Evolutionary conservation across 2,329 filamentous ascomycete genomes (phyloP), one percentile per base, ranked within the genome.

Genomic region (Aspergillus sp.): DNA sequence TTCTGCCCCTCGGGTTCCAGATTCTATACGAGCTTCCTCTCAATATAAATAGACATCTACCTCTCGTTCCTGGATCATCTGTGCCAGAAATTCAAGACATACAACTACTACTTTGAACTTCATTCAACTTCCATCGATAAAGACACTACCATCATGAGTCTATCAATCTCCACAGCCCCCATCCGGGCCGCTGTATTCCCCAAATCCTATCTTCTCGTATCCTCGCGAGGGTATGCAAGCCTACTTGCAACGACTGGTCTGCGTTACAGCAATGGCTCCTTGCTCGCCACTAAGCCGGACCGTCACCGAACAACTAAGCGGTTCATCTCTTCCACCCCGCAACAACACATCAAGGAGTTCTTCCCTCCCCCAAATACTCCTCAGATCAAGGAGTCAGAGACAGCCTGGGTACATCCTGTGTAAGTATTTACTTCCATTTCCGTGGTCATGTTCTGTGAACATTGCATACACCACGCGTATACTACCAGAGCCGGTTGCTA

Each of bases 341-440:
- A 61, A n/a, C 52, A 63, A 30, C 65, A 69, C 22, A 64, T 74
- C 46, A 70, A 72, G 40, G 73, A 76, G 49, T 83, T 85, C 71
- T 88, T 88, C 61, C 85, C 86, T 1, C 68, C 73, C 49, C 22
- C 72, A 56, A 81, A 80, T 61, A 85, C 83, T 2, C 73, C 79
- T 17, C 76, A 80, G 51, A 87, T 89, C 65, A 77, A 81, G 40
- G 77, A 77, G 53, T 87, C 86, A 0, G 79, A 80, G 14, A 77
- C 86, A 5, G 81, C 86, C 56, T 91, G 87, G 86, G 80, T 80
- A 30, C 86, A 89, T 65, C 85, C 85, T 54, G 81, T 76, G 72
- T 76, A 72, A 54, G 72, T 55, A 38, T 17, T 5, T 38, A 10
- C 35, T 10, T 30, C 26, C 26, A 30, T 8, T 4, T 30, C 10